Evolutionary conservation across 345 rosid species (phyloP).

Genomic region (Citropsis articulata): DNA sequence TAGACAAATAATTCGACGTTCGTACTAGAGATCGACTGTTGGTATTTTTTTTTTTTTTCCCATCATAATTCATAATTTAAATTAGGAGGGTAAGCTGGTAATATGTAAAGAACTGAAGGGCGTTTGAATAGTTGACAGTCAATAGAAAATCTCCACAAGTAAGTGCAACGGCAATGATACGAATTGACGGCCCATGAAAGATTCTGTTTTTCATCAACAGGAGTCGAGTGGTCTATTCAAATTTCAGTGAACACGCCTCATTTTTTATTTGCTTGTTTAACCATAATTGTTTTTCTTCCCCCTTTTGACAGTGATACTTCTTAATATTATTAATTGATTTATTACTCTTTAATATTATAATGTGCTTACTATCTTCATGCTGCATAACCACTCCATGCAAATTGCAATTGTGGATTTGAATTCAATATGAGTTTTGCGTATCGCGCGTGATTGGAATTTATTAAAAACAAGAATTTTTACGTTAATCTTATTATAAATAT

Average conservation of each 20-base stretch:
- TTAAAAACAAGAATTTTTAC: no score
- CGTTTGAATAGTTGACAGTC: neutral
- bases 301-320: neutral
- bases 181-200: neutral
- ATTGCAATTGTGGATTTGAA: neutral
- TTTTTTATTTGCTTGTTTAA: neutral
- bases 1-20: no score
- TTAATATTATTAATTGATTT: neutral
- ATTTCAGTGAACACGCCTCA: neutral
- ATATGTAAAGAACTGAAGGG: neutral
- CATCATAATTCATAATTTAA: no score
- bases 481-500: no score
- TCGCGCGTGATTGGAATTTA: no score
- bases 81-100: neutral
- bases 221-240: neutral
- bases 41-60: no score
- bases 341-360: neutral
- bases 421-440: no score
- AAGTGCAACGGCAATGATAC: conserved; percentile 9
- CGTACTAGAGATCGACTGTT: no score
- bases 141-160: conserved; percentile 18
- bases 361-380: neutral
- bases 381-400: neutral
- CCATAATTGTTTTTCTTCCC: neutral
- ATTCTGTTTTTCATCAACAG: neutral